Evolutionary conservation across 371 early-diverging fungal species (phyloP).

Genomic region (Actinomortierella ambigua): DNA sequence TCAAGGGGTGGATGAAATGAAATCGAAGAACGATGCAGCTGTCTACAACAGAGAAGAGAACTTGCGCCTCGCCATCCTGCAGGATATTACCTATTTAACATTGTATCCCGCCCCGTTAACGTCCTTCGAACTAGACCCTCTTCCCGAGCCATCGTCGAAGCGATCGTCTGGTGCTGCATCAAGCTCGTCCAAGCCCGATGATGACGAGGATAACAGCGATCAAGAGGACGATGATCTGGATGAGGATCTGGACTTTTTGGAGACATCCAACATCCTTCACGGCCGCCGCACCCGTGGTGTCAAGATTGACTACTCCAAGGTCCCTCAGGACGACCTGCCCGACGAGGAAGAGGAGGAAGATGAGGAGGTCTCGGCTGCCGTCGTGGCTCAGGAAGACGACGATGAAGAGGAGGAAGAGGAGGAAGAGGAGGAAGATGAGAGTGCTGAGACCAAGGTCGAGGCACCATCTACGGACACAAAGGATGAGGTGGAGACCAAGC

Average conservation of each 20-base stretch:
- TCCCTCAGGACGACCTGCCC: constrained; percentile 61
- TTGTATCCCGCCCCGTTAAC: too few relatives aligned
- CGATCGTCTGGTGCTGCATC: constrained; percentile 9
- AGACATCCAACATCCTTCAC: constrained; percentile 66
- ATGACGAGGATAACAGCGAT: constrained; percentile 27
- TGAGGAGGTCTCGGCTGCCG: constrained; percentile 11
- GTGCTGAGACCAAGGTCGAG: constrained; percentile 5
- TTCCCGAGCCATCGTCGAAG: too few relatives aligned
- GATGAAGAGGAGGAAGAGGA: constrained; percentile 27
- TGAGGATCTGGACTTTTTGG: constrained; percentile 63
- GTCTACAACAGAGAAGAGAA: too few relatives aligned
- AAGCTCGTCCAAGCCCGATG: constrained; percentile 21
- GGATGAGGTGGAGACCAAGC: background rate
- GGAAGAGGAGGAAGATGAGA: constrained; percentile 23
- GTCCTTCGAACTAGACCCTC: too few relatives aligned
- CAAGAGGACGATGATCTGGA: constrained; percentile 51
- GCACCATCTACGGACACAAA: background rate
- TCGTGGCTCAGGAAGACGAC: constrained; percentile 19
- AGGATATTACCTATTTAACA: too few relatives aligned
- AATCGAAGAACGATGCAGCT: too few relatives aligned
- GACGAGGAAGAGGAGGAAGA: constrained; percentile 58
- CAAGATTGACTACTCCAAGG: constrained; percentile 72
- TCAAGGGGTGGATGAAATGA: too few relatives aligned
- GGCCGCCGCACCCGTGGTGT: constrained; percentile 75
- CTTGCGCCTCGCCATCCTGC: too few relatives aligned